phyloP scores from a whole-genome alignment of 352 stramenopile species.

The Globisporangium carolinianum region DNA sequence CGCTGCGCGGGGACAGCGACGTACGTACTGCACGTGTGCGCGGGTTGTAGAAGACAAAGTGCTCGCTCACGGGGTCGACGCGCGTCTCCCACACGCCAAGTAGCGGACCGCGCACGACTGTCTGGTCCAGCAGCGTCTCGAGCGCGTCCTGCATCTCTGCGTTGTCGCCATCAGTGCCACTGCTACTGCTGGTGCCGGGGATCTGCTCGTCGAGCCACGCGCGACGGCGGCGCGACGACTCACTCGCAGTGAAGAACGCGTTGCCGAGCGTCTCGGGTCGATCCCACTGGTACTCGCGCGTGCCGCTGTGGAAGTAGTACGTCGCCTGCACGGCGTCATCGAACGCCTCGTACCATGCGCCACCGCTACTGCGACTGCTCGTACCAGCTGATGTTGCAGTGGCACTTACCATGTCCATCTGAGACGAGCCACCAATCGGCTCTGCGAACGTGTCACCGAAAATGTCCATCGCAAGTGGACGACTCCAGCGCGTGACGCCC shows the following conservation, averaged over 20 bases:
- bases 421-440: constrained; percentile 14
- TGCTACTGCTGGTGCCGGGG: no score
- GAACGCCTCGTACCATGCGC: constrained; percentile 65
- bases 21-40: constrained; percentile 31
- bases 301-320: constrained; percentile 76
- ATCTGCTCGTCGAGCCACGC: constrained; percentile 45
- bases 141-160: constrained; percentile 13
- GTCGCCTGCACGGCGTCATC: constrained; percentile 55
- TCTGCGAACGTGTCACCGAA: constrained; percentile 53
- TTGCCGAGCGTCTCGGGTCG: constrained; percentile 25
- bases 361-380: not conserved
- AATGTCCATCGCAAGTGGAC: constrained; percentile 70
- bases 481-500: constrained; percentile 49
- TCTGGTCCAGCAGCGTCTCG: constrained; percentile 23
- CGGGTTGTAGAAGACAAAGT: constrained; percentile 64
- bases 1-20: constrained; percentile 52
- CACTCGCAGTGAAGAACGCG: constrained; percentile 31
- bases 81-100: constrained; percentile 62
- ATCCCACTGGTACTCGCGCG: constrained; percentile 76
- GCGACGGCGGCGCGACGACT: constrained; percentile 28
- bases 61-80: constrained; percentile 52
- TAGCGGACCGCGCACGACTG: constrained; percentile 17
- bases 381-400: not conserved
- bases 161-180: constrained; percentile 11
- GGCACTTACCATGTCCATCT: not conserved